Evolutionary conservation across 345 rosid genomes (phyloP), one percentile per base, ranked within the genome.

Genomic region (Ricinus communis): DNA sequence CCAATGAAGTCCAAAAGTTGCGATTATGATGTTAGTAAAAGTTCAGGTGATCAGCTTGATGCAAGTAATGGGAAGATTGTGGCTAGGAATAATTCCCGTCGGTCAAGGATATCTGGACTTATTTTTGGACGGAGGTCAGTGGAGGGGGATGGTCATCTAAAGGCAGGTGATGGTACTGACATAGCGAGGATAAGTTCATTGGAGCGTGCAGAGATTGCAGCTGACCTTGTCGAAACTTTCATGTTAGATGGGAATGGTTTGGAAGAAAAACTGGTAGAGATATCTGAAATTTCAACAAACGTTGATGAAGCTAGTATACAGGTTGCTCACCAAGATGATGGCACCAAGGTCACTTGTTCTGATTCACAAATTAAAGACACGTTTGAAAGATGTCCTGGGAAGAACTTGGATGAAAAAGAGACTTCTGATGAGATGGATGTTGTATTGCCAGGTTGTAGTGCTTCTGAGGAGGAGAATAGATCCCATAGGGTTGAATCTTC

Each of bases 131-230:
- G 83, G 80, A 82, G 87, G 65, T 79, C 89, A 0, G 72, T 65
- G 54, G 81, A 80, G 81, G 84, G 67, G 72, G 81, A 69, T 66
- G 43, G 59, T 59, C 74, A 33, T 46, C 76, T 25, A 68, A 85
- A 81, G 65, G 82, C 38, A 76, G 81, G 38, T 15, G 82, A 52
- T 61, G 81, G 59, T 66, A 31, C 76, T 38, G 72, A 68, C 22
- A 66, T 84, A 38, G 66, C 9, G 36, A 86, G 92, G 72, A 71
- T 62, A 45, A 85, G 70, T 71, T 86, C 95, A 8, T 73, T 88
- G 83, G 96, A 95, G 72, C 64, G 93, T 30, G 99, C 99, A 21
- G 94, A 95, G 82, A 74, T 89, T 49, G 97, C 97, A 22, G 96
- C 97, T 73, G 81, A 95, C 64, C 87, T 92, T 33, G 76, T 67